Base-by-base conservation (phyloP, 1,284 basidiomycete genomes). In the Tylopilus sp. region DNA sequence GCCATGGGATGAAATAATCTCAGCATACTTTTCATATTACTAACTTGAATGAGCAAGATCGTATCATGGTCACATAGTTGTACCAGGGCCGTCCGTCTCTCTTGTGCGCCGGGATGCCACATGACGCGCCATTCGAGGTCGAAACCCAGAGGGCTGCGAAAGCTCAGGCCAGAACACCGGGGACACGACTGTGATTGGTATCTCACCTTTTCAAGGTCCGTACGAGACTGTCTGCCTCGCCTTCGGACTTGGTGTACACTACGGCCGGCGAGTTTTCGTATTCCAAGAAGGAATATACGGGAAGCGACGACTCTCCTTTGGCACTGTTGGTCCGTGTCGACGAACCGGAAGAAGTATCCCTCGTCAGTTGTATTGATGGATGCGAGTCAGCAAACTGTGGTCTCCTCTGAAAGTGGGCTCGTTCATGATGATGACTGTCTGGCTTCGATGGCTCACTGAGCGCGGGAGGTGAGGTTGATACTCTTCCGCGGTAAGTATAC, bases 71-170 rank as follows among this genome's bases (percentile, higher is more conserved):
- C 75, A 56, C 73, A 74, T 1, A 84, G 48, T 56, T 84, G 82
- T 3, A 83, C 71, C 1, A 81, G 65, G 0, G 82, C 80, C 4
- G 73, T 73, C 21, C 69, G 66, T 31, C 72, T 64, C 47, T 73
- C 66, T 28, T 51, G 55, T 2, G 63, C 56, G 25, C 58, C 58
- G 6, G 55, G 56, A n/a, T 62, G 57, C 46, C 66, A 71, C 35
- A 67, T 58, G 18, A 77, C 71, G 11, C 72, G 69, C 81, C 82
- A 84, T 58, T 84, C 82, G 46, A 83, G 66, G 59, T 84, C 82
- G 36, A 84, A 78, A 3, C 80, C 81, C 9, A 84, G 47, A 10
- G 81, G 74, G 0, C 78, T 81, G 15, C 19, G n/a, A 33, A 46
- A 42, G 18, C 12, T 43, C 31, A 44, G 41, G 40, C 11, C 29